Percentiles rank a stretch among this genome's conserved stretches.
These are phyloP conservation scores for Allomyces macrogynus DNA, from an alignment of 192 early-diverging fungal species.

Conservation along the genomic window DNA sequence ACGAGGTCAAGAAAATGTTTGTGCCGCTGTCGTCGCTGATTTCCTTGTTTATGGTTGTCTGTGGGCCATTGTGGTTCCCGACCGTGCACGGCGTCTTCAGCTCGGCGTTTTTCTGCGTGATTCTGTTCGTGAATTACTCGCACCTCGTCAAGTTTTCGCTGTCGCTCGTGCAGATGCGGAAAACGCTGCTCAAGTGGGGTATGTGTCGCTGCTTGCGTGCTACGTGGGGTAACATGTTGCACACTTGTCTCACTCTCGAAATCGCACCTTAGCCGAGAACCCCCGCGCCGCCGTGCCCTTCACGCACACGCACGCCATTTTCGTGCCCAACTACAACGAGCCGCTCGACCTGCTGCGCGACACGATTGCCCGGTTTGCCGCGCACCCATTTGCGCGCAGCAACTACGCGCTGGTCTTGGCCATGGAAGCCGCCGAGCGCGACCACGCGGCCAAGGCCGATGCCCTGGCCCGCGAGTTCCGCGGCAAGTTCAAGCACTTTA, in stretches of 20 bases:
- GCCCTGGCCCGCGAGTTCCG: constrained; percentile 28
- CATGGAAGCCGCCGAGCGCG: constrained; percentile 51
- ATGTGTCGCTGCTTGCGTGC: background rate
- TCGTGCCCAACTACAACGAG: background rate
- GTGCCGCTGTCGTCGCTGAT: background rate
- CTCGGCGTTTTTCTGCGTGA: background rate
- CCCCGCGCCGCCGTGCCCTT: background rate
- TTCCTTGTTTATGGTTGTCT: background rate
- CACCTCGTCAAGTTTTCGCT: background rate
- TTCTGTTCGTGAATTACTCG: background rate
- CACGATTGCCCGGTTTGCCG: background rate
- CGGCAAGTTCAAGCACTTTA: constrained; percentile 42
- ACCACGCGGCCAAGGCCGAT: constrained; percentile 29
- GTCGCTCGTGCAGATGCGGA: background rate
- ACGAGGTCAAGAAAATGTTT: background rate
- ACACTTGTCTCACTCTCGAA: background rate
- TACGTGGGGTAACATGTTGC: no score
- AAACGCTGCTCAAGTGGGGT: background rate
- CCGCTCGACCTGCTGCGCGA: background rate
- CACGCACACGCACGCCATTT: background rate
- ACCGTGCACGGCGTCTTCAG: background rate
- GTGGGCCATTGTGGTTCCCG: background rate
- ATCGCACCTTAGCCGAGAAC: background rate
- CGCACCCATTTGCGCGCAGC: constrained; percentile 8
- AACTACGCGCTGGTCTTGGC: constrained; percentile 44